Conservation (phyloP, 1,284 basidiomycete genomes). For the Irpex sp. region DNA sequence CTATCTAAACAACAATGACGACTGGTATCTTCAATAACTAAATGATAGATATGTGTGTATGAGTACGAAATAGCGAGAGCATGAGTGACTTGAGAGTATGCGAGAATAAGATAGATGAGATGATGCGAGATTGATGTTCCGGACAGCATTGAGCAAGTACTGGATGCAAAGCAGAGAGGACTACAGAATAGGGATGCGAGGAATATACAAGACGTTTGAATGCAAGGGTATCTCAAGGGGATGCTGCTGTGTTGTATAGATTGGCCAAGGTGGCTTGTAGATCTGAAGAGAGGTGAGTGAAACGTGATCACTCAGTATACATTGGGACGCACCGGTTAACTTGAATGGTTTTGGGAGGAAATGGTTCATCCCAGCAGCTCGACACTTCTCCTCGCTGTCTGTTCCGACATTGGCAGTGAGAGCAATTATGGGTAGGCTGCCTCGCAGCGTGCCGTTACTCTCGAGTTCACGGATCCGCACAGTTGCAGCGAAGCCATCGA, state of each 20-base stretch:
- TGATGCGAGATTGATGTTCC: neutral
- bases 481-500: conserved; percentile 25
- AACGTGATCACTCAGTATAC: neutral
- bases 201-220: neutral
- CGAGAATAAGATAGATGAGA: neutral
- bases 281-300: conserved; percentile 2
- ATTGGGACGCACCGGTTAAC: conserved; percentile 17
- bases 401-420: conserved; percentile 26
- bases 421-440: conserved; percentile 24
- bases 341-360: conserved; percentile 27
- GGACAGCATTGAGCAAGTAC: neutral
- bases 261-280: conserved; percentile 4
- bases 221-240: neutral
- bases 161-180: neutral
- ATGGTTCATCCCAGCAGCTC: conserved; percentile 25
- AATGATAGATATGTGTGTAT: neutral
- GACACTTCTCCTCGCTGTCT: conserved; percentile 24
- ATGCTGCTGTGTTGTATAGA: neutral
- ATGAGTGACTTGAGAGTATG: neutral
- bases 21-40: neutral
- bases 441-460: conserved; percentile 18
- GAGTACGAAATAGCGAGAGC: neutral
- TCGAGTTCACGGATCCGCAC: conserved; percentile 22
- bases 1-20: no score
- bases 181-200: neutral